Base-by-base conservation (phyloP, 2,329 filamentous ascomycete species). In the Fusarium ramigenum region DNA sequence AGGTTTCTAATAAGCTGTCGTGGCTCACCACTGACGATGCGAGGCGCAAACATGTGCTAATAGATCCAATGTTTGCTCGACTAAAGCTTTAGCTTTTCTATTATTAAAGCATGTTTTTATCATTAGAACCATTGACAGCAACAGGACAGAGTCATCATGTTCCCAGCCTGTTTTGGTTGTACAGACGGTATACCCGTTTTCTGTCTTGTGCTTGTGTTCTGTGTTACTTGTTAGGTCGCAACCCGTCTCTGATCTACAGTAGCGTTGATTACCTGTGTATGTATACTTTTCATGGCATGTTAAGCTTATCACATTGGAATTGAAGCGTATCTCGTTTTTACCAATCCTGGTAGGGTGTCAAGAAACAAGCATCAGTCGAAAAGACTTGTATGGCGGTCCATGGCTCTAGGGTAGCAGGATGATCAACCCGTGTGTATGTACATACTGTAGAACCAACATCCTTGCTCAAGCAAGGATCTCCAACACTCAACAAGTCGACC, bases 31-130 rank as follows among this genome's bases (percentile, higher is more conserved):
- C 25, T 52, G 40, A 61, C 23, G 43, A 59, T 25, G 47, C 32
- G 42, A 60, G 39, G 28, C 32, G 25, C n/a, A 47, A 46, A 18
- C 60, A 73, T 62, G 60, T 36, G 66, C 23, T 58, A 10, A 36
- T n/a, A n/a, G 14, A 25, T 25, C 25, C 25, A 25, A 25, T 37
- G 19, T 44, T 52, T 39, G 39, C 52, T 47, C 16, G 14, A 43
- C 25, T 37, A 37, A 37, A 37, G 36, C 36, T 47, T 39, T 49
- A 11, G 30, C 18, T 67, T 49, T 37, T 32, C 11, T 50, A 8
- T 32, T 36, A 18, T 36, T 34, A 10, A 12, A 36, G 12, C 21
- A 11, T 11, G 43, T 28, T 30, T 47, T 8, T 21, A 11, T 66
- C 34, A 12, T n/a, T 3, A 56, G 14, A 16, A 7, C 37, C 19